Evolutionary conservation across 2,329 filamentous ascomycete species (phyloP).

Genomic region (Chaetothyriales sp.): DNA sequence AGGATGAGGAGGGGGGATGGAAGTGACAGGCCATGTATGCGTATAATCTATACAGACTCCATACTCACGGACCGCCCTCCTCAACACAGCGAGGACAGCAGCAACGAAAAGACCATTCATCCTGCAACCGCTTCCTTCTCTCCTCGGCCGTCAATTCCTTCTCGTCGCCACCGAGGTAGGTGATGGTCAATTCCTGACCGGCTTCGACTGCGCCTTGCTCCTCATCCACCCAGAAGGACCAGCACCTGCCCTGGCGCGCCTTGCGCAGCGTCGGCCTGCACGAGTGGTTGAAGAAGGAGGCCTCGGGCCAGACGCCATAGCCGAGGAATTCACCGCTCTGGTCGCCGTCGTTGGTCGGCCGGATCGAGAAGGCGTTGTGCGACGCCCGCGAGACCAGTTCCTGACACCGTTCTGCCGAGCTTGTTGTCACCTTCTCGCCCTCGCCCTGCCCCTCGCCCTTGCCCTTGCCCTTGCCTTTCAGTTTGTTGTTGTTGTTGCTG

Average conservation of each 20-base stretch:
- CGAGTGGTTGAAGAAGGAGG: slow-evolving; percentile 10
- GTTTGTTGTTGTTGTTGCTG: neutral
- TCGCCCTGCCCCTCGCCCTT: too few species aligned
- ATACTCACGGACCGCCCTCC: neutral
- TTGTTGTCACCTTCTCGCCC: too few species aligned
- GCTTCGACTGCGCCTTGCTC: neutral
- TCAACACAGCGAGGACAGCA: slow-evolving; percentile 4
- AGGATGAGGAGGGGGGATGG: too few species aligned
- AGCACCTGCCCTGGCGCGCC: slow-evolving; percentile 3
- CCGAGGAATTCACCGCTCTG: slow-evolving; percentile 9
- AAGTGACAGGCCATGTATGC: too few species aligned
- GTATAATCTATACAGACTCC: too few species aligned
- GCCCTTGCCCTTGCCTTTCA: too few species aligned
- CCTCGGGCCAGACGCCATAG: slow-evolving; percentile 9
- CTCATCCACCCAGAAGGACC: slow-evolving; percentile 2
- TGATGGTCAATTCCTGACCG: slow-evolving; percentile 11
- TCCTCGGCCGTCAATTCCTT: slow-evolving; percentile 3
- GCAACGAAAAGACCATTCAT: slow-evolving; percentile 8
- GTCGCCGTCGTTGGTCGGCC: slow-evolving; percentile 4
- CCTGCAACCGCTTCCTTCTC: slow-evolving; percentile 4
- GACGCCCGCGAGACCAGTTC: slow-evolving; percentile 4
- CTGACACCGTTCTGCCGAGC: neutral
- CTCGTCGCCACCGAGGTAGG: slow-evolving; percentile 11
- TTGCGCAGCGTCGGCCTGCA: slow-evolving; percentile 8
- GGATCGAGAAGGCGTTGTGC: slow-evolving; percentile 10